Conservation (phyloP, 805 yeast species). For the Candida morakotiae region DNA sequence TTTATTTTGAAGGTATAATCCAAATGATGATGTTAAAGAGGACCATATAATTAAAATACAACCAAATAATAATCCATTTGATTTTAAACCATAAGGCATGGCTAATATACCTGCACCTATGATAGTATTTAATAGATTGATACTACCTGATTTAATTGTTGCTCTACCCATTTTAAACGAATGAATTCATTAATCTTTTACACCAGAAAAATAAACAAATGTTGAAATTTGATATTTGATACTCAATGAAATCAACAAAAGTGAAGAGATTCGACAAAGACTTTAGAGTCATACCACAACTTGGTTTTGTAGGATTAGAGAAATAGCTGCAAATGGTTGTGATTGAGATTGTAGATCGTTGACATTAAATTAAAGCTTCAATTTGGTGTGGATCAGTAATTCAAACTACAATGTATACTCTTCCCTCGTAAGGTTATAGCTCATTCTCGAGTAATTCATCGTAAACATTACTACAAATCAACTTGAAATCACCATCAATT, state of each 20-base stretch:
- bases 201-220: too few relatives aligned
- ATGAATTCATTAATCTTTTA: neutral
- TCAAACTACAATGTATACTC: conserved; percentile 33
- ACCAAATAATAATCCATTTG: conserved; percentile 46
- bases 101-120: conserved; percentile 68
- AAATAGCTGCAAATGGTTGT: too few relatives aligned
- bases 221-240: too few relatives aligned
- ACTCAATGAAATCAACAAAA: conserved; percentile 1
- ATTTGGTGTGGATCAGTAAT: too few relatives aligned
- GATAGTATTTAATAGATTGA: conserved; percentile 53
- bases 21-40: conserved; percentile 49
- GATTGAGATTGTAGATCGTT: too few relatives aligned
- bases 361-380: too few relatives aligned
- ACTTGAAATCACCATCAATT: conserved; percentile 24
- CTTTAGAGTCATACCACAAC: too few relatives aligned
- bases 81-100: conserved; percentile 62
- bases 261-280: too few relatives aligned
- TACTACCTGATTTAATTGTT: conserved; percentile 45
- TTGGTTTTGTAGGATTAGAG: too few relatives aligned
- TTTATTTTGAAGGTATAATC: conserved; percentile 59
- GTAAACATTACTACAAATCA: conserved; percentile 26
- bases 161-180: conserved; percentile 23
- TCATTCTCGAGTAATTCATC: conserved; percentile 16
- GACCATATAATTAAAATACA: conserved; percentile 35
- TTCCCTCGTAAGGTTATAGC: conserved; percentile 44